phyloP scores from a whole-genome alignment of 1,139 yeast genomes.

The Suhomyces bribrorum region DNA sequence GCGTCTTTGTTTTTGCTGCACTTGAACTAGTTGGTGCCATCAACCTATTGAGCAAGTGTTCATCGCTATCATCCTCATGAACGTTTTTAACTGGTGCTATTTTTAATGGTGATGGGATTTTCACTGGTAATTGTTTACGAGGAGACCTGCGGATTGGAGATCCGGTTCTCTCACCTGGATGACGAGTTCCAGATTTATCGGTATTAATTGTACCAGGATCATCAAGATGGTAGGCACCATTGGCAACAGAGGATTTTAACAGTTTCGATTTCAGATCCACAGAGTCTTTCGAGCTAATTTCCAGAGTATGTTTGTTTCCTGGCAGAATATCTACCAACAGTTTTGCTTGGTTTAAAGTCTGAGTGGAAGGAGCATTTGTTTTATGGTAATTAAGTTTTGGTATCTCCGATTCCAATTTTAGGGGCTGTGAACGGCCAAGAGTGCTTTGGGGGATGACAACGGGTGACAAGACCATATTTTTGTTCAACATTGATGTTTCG shows the following conservation, averaged over 20 bases:
- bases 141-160: constrained; percentile 9
- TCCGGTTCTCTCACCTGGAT: not conserved
- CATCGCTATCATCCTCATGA: constrained; percentile 8
- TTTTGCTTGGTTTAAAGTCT: not conserved
- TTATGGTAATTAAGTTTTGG: not conserved
- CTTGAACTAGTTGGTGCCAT: constrained; percentile 34
- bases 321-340: not conserved
- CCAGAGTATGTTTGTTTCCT: not conserved
- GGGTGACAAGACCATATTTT: constrained; percentile 18
- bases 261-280: not conserved
- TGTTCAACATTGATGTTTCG: constrained; percentile 10
- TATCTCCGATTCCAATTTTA: not conserved
- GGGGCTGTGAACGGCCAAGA: not conserved
- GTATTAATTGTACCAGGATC: too few species aligned
- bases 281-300: not conserved
- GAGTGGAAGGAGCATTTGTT: too few species aligned
- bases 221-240: not conserved
- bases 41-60: constrained; percentile 21
- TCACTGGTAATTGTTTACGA: constrained; percentile 1
- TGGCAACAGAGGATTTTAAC: not conserved
- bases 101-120: constrained; percentile 1
- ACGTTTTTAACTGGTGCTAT: constrained; percentile 9
- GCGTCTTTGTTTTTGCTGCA: constrained; percentile 26
- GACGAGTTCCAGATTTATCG: too few species aligned
- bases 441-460: constrained; percentile 14